phyloP scores from a whole-genome alignment of 208 protist genomes.

The Acanthamoeba royreba region DNA sequence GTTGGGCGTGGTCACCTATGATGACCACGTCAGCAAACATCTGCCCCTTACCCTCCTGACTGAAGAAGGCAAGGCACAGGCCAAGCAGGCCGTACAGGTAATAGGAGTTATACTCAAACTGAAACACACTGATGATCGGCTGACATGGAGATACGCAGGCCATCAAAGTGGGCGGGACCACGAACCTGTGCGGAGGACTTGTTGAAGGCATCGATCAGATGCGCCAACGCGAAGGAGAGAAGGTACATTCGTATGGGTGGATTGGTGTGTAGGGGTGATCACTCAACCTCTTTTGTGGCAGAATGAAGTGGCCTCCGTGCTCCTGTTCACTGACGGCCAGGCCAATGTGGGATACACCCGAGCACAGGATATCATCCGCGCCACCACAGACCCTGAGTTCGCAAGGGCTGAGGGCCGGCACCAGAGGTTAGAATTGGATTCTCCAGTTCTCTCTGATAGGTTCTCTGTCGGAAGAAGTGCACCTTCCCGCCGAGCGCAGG shows the following conservation, averaged over 20 bases:
- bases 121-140: no score
- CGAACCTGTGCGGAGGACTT: conserved; percentile 4
- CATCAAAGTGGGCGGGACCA: background rate
- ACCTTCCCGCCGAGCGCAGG: no score
- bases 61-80: background rate
- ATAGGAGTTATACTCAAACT: no score
- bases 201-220: background rate
- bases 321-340: conserved; percentile 8
- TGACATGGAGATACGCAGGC: no score
- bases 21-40: background rate
- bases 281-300: background rate
- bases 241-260: background rate
- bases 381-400: background rate
- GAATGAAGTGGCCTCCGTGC: background rate
- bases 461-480: no score
- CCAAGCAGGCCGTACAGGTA: background rate
- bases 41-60: background rate
- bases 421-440: no score
- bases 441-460: no score
- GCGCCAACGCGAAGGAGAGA: background rate
- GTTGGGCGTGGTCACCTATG: background rate
- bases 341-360: background rate
- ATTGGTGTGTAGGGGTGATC: background rate
- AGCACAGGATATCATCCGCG: background rate
- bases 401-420: no score